A percentile compares a stretch with the other conserved stretches of the same genome.
Conservation (phyloP, 805 yeast species). For the Wickerhamiella bombiphila region DNA sequence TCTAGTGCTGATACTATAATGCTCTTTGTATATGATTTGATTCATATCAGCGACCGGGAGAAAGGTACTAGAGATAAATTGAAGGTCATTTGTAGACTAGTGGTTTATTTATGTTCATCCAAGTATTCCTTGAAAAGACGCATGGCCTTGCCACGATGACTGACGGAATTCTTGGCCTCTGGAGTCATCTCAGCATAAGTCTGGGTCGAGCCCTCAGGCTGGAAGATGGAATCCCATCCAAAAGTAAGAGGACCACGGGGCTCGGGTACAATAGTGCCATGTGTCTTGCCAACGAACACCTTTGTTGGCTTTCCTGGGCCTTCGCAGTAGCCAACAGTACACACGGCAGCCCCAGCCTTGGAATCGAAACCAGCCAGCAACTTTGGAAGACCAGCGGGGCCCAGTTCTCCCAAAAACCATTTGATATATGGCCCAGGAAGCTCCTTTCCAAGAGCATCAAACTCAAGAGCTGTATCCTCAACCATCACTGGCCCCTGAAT, state of each 20-base stretch:
- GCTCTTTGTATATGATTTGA: too few species aligned
- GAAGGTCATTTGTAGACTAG: too few species aligned
- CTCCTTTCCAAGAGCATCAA: slow-evolving; percentile 52
- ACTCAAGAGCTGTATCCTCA: slow-evolving; percentile 87
- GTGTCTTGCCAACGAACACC: slow-evolving; percentile 72
- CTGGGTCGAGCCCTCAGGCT: slow-evolving; percentile 59
- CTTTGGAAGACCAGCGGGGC: slow-evolving; percentile 61
- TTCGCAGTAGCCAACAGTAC: slow-evolving; percentile 83
- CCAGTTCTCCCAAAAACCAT: slow-evolving; percentile 74
- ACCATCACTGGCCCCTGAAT: slow-evolving; percentile 73
- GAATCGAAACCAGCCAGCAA: slow-evolving; percentile 71
- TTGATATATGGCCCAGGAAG: slow-evolving; percentile 93
- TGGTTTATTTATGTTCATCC: slow-evolving; percentile 1
- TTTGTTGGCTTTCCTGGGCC: slow-evolving; percentile 62
- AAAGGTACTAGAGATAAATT: too few species aligned
- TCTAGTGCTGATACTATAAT: too few species aligned
- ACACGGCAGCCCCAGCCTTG: slow-evolving; percentile 73
- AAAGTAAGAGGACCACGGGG: slow-evolving; percentile 67
- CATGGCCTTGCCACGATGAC: slow-evolving; percentile 81
- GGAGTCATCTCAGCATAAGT: slow-evolving; percentile 84
- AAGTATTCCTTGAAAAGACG: slow-evolving; percentile 47
- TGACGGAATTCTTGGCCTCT: slow-evolving; percentile 56
- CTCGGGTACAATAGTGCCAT: slow-evolving; percentile 57
- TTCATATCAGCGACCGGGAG: too few species aligned
- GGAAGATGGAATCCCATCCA: slow-evolving; percentile 91